Evolutionary conservation across 106 monocot genomes (phyloP).

Genomic region (Dioscorea dumetorum): DNA sequence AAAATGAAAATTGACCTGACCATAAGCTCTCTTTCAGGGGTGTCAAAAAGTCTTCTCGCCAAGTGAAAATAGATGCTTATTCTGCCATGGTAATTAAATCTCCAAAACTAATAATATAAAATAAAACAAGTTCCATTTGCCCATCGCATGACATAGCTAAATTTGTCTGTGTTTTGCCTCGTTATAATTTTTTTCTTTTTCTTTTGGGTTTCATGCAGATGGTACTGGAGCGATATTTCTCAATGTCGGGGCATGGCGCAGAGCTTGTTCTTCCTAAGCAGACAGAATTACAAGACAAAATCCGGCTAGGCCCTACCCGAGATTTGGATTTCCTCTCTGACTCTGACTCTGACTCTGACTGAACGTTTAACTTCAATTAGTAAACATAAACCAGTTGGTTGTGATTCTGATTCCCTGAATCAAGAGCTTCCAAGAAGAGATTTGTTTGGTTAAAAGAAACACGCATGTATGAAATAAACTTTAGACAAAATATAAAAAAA

Average conservation of each 20-base stretch:
- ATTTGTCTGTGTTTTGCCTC: background rate
- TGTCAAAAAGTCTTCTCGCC: slow-evolving; percentile 47
- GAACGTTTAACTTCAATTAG: no score
- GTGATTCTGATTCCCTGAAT: no score
- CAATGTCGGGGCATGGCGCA: slow-evolving; percentile 40
- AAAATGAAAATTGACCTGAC: background rate
- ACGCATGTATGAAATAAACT: no score
- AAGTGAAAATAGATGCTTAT: slow-evolving; percentile 62
- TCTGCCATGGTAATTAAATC: slow-evolving; percentile 52
- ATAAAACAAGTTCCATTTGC: background rate
- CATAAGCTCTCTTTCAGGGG: slow-evolving; percentile 39
- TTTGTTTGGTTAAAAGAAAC: no score
- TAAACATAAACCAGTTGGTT: no score
- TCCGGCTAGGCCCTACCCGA: slow-evolving; percentile 6
- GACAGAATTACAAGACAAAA: slow-evolving; percentile 54
- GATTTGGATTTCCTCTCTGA: no score
- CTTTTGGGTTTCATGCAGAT: slow-evolving; percentile 31
- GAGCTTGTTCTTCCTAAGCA: slow-evolving; percentile 81
- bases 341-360: no score
- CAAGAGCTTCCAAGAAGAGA: no score
- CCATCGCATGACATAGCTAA: background rate
- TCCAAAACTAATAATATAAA: no score
- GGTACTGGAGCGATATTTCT: slow-evolving; percentile 84
- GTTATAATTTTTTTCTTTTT: background rate
- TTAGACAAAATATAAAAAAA: no score